Conservation (phyloP, 495 filamentous ascomycete species). For the Aspergillus diversus region DNA sequence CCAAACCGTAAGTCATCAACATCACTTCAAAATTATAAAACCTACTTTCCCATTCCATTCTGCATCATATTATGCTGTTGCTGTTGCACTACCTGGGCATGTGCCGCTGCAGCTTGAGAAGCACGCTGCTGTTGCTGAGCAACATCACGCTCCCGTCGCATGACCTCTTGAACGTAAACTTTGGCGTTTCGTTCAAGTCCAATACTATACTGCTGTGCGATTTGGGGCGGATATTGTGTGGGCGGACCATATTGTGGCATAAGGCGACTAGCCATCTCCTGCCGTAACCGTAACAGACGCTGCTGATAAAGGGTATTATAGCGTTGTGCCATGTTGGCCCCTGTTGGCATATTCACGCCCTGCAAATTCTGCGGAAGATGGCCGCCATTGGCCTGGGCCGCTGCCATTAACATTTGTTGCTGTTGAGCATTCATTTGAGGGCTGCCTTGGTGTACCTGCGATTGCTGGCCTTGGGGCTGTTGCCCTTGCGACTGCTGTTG, state of each 20-base stretch:
- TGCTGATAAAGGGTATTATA: constrained; percentile 47
- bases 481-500: constrained; percentile 36
- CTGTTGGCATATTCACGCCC: constrained; percentile 31
- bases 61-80: constrained; percentile 54
- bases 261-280: constrained; percentile 44
- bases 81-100: constrained; percentile 47
- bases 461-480: constrained; percentile 35
- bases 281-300: constrained; percentile 38
- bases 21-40: constrained; percentile 2
- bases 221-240: constrained; percentile 45
- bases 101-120: constrained; percentile 37
- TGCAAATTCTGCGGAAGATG: constrained; percentile 41
- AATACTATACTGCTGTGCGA: constrained; percentile 44
- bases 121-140: constrained; percentile 39
- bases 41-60: constrained; percentile 47
- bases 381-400: constrained; percentile 46
- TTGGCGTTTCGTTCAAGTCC: constrained; percentile 44
- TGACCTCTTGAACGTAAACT: constrained; percentile 49
- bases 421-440: constrained; percentile 44
- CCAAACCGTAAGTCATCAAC: constrained; percentile 13
- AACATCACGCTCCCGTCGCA: constrained; percentile 46
- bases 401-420: constrained; percentile 47
- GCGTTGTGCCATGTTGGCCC: constrained; percentile 35
- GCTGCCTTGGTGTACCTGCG: constrained; percentile 39
- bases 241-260: constrained; percentile 48